Evolutionary conservation across 2,329 filamentous ascomycete genomes (phyloP).

Genomic region (Thielaviopsis populi): DNA sequence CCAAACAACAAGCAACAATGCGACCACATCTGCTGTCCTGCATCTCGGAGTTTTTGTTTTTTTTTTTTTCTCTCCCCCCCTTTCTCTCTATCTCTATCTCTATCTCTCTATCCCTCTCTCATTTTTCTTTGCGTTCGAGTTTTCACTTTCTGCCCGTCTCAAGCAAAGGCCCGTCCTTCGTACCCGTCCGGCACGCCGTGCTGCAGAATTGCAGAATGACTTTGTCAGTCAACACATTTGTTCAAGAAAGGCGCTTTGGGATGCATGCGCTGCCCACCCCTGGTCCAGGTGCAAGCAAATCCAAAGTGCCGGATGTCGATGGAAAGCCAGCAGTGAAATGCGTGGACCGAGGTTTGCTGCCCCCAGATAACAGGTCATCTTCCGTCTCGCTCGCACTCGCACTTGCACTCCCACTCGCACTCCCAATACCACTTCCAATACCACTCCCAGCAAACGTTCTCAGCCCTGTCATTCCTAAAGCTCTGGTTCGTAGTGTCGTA

Average conservation of each 20-base stretch:
- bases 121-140: too few species aligned
- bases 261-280: background rate
- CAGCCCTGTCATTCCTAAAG: background rate
- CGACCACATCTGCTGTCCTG: too few species aligned
- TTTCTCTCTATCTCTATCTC: background rate
- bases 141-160: background rate
- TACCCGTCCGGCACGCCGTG: background rate
- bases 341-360: too few species aligned
- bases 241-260: background rate
- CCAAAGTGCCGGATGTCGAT: background rate
- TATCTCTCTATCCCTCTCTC: too few species aligned
- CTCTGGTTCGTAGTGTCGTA: background rate
- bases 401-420: background rate
- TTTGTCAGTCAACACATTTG: background rate
- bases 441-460: background rate
- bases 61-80: background rate
- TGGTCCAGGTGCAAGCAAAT: background rate
- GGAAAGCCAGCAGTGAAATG: too few species aligned
- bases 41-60: too few species aligned
- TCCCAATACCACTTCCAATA: too few species aligned
- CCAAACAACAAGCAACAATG: too few species aligned
- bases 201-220: too few species aligned
- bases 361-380: background rate
- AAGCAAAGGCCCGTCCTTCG: background rate
- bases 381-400: too few species aligned